phyloP scores from a whole-genome alignment of 106 monocot species.

The Allium sativum region DNA sequence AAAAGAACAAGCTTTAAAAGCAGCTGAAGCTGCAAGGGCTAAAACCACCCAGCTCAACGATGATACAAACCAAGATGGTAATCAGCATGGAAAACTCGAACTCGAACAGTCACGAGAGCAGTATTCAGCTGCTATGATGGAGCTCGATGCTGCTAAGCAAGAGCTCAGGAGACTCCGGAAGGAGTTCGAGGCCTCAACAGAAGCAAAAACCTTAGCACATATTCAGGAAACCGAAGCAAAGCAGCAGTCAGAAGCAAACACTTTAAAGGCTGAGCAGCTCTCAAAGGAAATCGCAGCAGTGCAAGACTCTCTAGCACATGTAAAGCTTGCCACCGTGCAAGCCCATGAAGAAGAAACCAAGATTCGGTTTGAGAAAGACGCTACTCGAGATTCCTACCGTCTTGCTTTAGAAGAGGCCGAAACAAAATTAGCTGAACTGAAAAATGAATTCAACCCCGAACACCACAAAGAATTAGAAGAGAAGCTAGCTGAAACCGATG shows the following conservation, averaged over 20 bases:
- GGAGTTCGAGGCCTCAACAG: slow-evolving; percentile 49
- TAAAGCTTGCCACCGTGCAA: slow-evolving; percentile 51
- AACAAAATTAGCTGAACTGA: slow-evolving; percentile 34
- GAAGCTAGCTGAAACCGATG: slow-evolving; percentile 35
- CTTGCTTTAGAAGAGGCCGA: slow-evolving; percentile 34
- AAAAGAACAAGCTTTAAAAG: slow-evolving; percentile 39
- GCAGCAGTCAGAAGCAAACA: slow-evolving; percentile 27
- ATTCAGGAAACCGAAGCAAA: slow-evolving; percentile 46
- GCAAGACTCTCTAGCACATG: slow-evolving; percentile 51
- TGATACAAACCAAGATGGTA: slow-evolving; percentile 7
- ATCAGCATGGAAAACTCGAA: slow-evolving; percentile 22
- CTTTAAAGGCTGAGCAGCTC: slow-evolving; percentile 38
- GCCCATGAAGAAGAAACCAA: slow-evolving; percentile 38
- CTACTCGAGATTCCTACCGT: slow-evolving; percentile 24
- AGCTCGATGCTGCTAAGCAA: slow-evolving; percentile 54
- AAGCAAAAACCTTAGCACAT: slow-evolving; percentile 37
- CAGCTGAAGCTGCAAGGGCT: slow-evolving; percentile 33
- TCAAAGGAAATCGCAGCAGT: slow-evolving; percentile 41
- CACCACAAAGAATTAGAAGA: slow-evolving; percentile 20
- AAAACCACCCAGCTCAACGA: slow-evolving; percentile 31
- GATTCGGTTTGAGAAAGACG: slow-evolving; percentile 44
- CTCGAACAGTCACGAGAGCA: slow-evolving; percentile 40
- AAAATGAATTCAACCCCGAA: slow-evolving; percentile 49
- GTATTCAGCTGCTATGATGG: slow-evolving; percentile 28
- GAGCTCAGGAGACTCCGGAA: slow-evolving; percentile 45